These are phyloP conservation scores for Lachnellula occidentalis DNA, from an alignment of 2,329 filamentous ascomycete genomes.

Conservation along the genomic window DNA sequence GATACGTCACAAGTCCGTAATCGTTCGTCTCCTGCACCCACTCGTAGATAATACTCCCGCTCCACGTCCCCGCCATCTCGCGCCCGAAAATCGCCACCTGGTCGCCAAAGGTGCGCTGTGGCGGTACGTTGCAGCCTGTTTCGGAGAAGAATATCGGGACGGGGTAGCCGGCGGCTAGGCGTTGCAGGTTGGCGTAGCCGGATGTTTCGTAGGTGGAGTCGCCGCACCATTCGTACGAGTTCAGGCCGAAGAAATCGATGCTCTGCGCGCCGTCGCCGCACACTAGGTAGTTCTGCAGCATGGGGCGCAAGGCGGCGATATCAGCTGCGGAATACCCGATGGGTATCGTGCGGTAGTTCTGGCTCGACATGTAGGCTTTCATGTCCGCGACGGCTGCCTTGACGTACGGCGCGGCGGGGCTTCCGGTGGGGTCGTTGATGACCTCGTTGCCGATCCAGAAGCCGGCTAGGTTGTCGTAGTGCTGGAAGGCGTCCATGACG, in stretches of 20 bases:
- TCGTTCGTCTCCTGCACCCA: constrained; percentile 82
- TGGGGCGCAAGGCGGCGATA: constrained; percentile 60
- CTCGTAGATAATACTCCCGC: constrained; percentile 79
- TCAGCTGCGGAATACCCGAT: constrained; percentile 60
- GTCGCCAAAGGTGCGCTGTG: constrained; percentile 60
- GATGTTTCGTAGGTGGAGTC: constrained; percentile 50
- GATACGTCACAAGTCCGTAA: constrained; percentile 77
- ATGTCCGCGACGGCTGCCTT: constrained; percentile 54
- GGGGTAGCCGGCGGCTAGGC: constrained; percentile 59
- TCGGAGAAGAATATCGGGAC: constrained; percentile 83
- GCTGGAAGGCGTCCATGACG: constrained; percentile 61
- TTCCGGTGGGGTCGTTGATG: constrained; percentile 54
- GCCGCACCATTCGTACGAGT: constrained; percentile 63
- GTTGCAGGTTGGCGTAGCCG: constrained; percentile 62
- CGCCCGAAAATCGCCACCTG: constrained; percentile 71
- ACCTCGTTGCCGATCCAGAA: constrained; percentile 90
- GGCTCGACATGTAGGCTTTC: constrained; percentile 44
- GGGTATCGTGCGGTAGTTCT: constrained; percentile 44
- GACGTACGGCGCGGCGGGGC: constrained; percentile 47
- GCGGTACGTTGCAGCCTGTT: constrained; percentile 70
- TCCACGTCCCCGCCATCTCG: constrained; percentile 66
- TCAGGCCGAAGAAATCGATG: constrained; percentile 59
- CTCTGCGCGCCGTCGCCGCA: constrained; percentile 59
- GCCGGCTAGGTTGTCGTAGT: constrained; percentile 67
- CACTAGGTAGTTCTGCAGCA: constrained; percentile 69